Evolutionary conservation across 352 stramenopile genomes (phyloP), one percentile per base, ranked within the genome.

Genomic region (Globisporangium nagaii): DNA sequence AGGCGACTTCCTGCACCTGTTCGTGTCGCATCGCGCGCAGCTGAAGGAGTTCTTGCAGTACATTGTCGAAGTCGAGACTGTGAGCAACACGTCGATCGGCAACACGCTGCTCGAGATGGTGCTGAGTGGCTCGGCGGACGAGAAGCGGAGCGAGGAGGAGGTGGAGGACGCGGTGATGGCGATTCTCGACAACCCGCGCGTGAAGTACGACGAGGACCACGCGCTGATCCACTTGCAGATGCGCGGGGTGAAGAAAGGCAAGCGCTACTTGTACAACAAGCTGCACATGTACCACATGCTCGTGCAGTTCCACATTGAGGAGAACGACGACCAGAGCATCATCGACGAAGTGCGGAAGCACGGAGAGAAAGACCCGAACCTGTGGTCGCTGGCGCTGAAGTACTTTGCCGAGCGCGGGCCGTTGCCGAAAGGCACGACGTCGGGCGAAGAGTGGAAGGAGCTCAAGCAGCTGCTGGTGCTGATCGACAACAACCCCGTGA

Each of bases 201-300:
- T 95, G 22, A 80, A 84, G 42, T 98, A 97, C 58, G 90, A 98
- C 55, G 82, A 85, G 44, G 88, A 97, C 48, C 90, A 97, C 56
- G 90, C 91, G n/a, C 65, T 98, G 19, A 96, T 98, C 40, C 81
- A 97, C 36, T 64, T 97, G 58, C 90, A 97, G 64, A 96, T 97
- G 84, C 78, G 86, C 48, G 76, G 73, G 17, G 96, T 97, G 68
- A 91, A 95, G 63, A 86, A 93, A 51, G 93, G 90, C 34, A 95
- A 97, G 68, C 82, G 96, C 32, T 97, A 93, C 58, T 55, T 98
- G 56, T 98, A 96, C 75, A 94, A 97, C 74, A 96, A 97, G 58
- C 70, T 96, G 27, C 84, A 96, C 57, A 93, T 97, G 88, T 96
- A 96, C 52, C 84, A 96, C 70, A 96, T 98, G 81, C 63, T 98